Base-by-base conservation (phyloP, 129 eudicot genomes). In the Flaveria sonorensis region DNA sequence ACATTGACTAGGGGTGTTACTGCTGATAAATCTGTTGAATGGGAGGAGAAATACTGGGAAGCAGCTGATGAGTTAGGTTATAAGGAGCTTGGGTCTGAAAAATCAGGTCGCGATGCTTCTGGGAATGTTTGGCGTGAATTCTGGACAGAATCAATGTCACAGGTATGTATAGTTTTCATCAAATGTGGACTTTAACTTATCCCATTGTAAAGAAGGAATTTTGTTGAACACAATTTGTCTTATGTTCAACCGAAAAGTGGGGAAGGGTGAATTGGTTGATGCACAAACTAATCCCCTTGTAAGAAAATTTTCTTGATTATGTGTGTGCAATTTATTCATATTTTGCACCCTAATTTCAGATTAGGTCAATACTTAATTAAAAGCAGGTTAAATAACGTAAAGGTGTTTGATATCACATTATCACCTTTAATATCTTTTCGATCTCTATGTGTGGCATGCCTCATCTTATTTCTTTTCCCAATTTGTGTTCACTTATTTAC, bases 41-140 rank as follows among this genome's bases (percentile, higher is more conserved):
- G 97, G 97, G 97, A 93, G 85, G 92, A 90, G 47, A 91, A 91
- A 75, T 93, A 90, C 68, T 93, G 98, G 98, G 98, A 93, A 75
- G 98, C 98, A 61, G 77, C 97, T 73, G 96, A 93, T 61, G 93
- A 89, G 62, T 83, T 91, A 26, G 97, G 85, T 11, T 87, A 87
- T 73, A 93, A 89, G 87, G 97, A 93, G 48, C 98, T 88, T 40
- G 98, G 97, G 19, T 90, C 98, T 2, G 97, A 93, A 81, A 93
- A 93, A 86, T 93, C 98, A n/a, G 98, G 98, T 2, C 93, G 97
- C 23, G 96, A 93, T 89, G 85, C 91, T 79, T 51, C 62, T 10
- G 98, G 98, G 39, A 93, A 89, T 81, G 96, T 89, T 77, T 93
- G 98, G 98, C 92, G 86, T 57, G 98, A 93, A 47, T 93, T 78